Base-by-base conservation (phyloP, 1,284 basidiomycete genomes). In the Sporisorium sorghi region DNA sequence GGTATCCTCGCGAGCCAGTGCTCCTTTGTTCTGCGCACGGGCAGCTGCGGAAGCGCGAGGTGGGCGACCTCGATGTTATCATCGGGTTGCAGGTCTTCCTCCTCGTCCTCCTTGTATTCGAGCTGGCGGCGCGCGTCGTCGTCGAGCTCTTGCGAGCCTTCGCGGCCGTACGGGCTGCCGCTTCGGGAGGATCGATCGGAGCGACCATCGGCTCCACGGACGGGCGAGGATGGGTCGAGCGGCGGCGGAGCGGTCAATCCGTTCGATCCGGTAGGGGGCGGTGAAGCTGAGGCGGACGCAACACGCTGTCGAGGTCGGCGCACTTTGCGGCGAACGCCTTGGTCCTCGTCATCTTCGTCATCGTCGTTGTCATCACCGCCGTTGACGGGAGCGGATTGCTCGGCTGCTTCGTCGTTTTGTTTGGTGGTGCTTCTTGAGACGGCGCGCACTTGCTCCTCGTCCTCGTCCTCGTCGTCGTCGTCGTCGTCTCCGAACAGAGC, bases 51-150 rank as follows among this genome's bases (percentile, higher is more conserved):
- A 14, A 82, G 57, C 17, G 68, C 49, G 39, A 82, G 47, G 43
- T 76, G 73, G 14, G 81, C 81, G 0, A 77, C 84, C 88, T 89
- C 84, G 91, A 91, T 74, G 89, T 89, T 50, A 89, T 90, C 37
- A 85, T 87, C 67, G 55, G 88, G 86, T 10, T 86, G 85, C 40
- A 90, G 89, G 19, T 70, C 66, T 5, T 74, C 76, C 23, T 76
- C 78, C 33, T 80, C 79, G 33, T 80, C 71, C 42, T 78, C 91
- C 90, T 57, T 66, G 63, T 80, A 80, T 48, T 78, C 78, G 55
- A 80, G 74, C 63, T 78, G 75, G 51, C 57, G 73, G 35, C 62
- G 49, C 0, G 54, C 64, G n/a, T 66, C 68, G 14, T 74, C 73
- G 46, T 73, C 72, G 39, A 75, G 44, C 26, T 75, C 73, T 47